Evolutionary conservation across 257 asterid species (phyloP).

Genomic region (Nicotiana tabacum): DNA sequence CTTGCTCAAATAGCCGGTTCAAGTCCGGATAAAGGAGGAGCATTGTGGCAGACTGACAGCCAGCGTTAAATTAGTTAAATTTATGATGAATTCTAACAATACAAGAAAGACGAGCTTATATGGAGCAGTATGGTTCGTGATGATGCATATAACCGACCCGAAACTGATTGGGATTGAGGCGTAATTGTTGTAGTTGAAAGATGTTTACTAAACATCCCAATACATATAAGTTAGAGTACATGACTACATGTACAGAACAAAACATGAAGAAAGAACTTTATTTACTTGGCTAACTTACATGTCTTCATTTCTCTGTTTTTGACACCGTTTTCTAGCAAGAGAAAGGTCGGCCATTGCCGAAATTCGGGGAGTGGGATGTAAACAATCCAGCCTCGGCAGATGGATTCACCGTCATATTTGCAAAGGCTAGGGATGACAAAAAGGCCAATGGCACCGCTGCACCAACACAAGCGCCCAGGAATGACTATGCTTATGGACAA

Average conservation of each 20-base stretch:
- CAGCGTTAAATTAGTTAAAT: too few relatives aligned
- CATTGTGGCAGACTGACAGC: too few relatives aligned
- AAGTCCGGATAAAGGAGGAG: too few relatives aligned
- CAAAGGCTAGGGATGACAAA: conserved; percentile 49
- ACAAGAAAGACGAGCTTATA: too few relatives aligned
- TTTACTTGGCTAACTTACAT: neutral
- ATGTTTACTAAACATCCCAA: too few relatives aligned
- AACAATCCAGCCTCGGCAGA: conserved; percentile 46
- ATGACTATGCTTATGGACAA: conserved; percentile 1
- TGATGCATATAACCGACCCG: too few relatives aligned
- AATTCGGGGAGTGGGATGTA: conserved; percentile 51
- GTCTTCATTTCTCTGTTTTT: neutral
- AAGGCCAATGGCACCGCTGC: conserved; percentile 26
- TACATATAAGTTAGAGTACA: too few relatives aligned
- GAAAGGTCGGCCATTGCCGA: conserved; percentile 42
- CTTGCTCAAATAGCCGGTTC: neutral
- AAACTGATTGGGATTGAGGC: too few relatives aligned
- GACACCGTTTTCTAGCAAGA: conserved; percentile 17
- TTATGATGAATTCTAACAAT: too few relatives aligned
- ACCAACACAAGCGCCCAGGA: neutral
- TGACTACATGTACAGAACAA: too few relatives aligned
- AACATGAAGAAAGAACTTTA: neutral
- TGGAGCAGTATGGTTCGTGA: too few relatives aligned
- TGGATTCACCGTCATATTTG: conserved; percentile 44
- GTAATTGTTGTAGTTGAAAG: too few relatives aligned